phyloP scores from a whole-genome alignment of 208 protist species.

The Crithidia thermophila region DNA sequence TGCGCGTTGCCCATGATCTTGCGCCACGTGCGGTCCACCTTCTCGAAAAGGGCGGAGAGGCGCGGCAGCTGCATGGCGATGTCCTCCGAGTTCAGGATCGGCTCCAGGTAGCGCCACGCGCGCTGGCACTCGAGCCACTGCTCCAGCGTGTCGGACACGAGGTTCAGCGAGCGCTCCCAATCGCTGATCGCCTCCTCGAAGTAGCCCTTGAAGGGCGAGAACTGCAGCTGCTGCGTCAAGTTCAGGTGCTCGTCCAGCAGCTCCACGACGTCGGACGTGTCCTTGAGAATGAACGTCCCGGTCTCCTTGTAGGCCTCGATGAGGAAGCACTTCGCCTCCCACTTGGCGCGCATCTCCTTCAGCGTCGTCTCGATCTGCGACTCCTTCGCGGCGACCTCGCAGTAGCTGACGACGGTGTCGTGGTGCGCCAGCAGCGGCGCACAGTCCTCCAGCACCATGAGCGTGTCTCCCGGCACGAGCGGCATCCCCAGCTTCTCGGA shows the following conservation, averaged over 20 bases:
- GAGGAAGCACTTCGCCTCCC: constrained; percentile 91
- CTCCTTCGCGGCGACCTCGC: constrained; percentile 97
- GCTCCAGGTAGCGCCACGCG: constrained; percentile 97
- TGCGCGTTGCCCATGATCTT: constrained; percentile 89
- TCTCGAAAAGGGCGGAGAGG: constrained; percentile 94
- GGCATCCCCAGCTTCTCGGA: constrained; percentile 89
- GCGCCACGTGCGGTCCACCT: constrained; percentile 96
- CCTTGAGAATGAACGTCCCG: constrained; percentile 95
- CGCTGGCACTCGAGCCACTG: constrained; percentile 97
- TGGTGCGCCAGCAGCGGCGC: constrained; percentile 81
- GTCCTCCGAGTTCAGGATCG: constrained; percentile 97
- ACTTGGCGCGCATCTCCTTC: constrained; percentile 96
- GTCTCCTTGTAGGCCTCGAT: constrained; percentile 94
- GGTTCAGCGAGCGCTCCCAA: constrained; percentile 95
- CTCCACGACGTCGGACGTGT: constrained; percentile 92
- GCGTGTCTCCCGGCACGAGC: constrained; percentile 88
- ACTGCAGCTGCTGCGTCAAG: constrained; percentile 96
- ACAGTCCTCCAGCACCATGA: constrained; percentile 89
- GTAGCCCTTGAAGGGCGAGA: constrained; percentile 96
- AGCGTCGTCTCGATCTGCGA: constrained; percentile 96
- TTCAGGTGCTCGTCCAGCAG: constrained; percentile 97
- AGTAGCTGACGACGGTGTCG: constrained; percentile 91
- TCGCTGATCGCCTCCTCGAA: constrained; percentile 95
- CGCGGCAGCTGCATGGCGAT: constrained; percentile 95
- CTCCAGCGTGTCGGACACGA: constrained; percentile 96